These are phyloP conservation scores for Salix arbutifolia DNA, from an alignment of 345 rosid genomes.

Conservation along the genomic window DNA sequence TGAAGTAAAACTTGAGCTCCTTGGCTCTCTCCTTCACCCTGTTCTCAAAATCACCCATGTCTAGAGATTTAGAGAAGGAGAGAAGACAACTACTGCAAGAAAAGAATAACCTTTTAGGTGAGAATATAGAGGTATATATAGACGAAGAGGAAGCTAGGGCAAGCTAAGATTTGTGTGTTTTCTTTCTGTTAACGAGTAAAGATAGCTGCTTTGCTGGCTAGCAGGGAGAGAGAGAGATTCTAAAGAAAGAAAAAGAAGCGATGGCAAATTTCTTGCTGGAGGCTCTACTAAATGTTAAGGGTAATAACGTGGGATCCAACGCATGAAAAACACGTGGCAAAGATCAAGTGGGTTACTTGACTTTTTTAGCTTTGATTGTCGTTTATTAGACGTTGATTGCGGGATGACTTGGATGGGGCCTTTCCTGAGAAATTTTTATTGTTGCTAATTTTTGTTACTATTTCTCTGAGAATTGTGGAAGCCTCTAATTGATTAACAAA, in stretches of 20 bases:
- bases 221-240: background rate
- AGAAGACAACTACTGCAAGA: background rate
- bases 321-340: slow-evolving; percentile 22
- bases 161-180: background rate
- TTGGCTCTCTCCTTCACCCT: slow-evolving; percentile 74
- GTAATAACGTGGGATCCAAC: slow-evolving; percentile 33
- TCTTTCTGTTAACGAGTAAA: background rate
- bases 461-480: background rate
- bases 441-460: background rate
- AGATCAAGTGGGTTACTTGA: slow-evolving; percentile 8
- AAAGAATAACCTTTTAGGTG: background rate
- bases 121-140: background rate
- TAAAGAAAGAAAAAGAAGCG: background rate
- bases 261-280: background rate
- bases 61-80: background rate
- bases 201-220: background rate
- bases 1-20: slow-evolving; percentile 54
- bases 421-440: background rate
- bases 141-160: background rate
- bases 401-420: too few species aligned
- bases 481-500: too few species aligned
- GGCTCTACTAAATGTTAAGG: background rate
- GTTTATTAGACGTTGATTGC: slow-evolving; percentile 25
- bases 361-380: background rate
- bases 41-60: slow-evolving; percentile 71